phyloP scores from a whole-genome alignment of 73 alveolate genomes.

The Uronychia setigera region DNA sequence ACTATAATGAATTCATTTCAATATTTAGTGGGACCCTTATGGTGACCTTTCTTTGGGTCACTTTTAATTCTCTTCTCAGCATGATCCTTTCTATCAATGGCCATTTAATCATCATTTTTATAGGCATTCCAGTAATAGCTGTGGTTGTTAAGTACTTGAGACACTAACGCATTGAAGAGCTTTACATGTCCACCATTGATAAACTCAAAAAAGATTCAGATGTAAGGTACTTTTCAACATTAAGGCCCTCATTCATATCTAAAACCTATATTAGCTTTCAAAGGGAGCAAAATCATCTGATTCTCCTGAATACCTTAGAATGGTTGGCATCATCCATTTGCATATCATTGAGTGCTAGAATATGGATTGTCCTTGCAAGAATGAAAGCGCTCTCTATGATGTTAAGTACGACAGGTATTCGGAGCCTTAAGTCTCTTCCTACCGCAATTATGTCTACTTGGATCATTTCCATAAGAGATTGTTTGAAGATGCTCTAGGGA shows the following conservation, averaged over 20 bases:
- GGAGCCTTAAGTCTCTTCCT: slow-evolving; percentile 27
- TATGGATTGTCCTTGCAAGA: slow-evolving; percentile 56
- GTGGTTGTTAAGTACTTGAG: slow-evolving; percentile 30
- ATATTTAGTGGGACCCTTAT: slow-evolving; percentile 27
- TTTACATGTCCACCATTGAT: slow-evolving; percentile 30
- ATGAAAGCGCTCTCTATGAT: slow-evolving; percentile 34
- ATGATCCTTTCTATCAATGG: slow-evolving; percentile 35
- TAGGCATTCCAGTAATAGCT: slow-evolving; percentile 40
- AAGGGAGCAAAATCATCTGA: slow-evolving; percentile 37
- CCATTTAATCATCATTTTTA: slow-evolving; percentile 33
- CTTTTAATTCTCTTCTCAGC: slow-evolving; percentile 46
- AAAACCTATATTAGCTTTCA: slow-evolving; percentile 25
- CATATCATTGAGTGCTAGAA: slow-evolving; percentile 56
- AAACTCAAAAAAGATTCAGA: slow-evolving; percentile 19
- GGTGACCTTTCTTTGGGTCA: slow-evolving; percentile 26
- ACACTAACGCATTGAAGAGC: slow-evolving; percentile 28
- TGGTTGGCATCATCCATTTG: slow-evolving; percentile 46
- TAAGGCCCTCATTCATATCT: slow-evolving; percentile 34
- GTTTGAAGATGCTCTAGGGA: slow-evolving; percentile 53
- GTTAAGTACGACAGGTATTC: slow-evolving; percentile 6
- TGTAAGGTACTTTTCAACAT: not conserved
- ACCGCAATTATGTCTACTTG: slow-evolving; percentile 35
- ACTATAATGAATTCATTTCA: slow-evolving; percentile 28
- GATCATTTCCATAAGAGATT: slow-evolving; percentile 40
- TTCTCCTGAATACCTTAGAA: slow-evolving; percentile 12